A percentile compares a stretch with the other conserved stretches of the same genome.
Conservation (phyloP, 2,329 filamentous ascomycete species). For the Tolypocladium ovalisporum region DNA sequence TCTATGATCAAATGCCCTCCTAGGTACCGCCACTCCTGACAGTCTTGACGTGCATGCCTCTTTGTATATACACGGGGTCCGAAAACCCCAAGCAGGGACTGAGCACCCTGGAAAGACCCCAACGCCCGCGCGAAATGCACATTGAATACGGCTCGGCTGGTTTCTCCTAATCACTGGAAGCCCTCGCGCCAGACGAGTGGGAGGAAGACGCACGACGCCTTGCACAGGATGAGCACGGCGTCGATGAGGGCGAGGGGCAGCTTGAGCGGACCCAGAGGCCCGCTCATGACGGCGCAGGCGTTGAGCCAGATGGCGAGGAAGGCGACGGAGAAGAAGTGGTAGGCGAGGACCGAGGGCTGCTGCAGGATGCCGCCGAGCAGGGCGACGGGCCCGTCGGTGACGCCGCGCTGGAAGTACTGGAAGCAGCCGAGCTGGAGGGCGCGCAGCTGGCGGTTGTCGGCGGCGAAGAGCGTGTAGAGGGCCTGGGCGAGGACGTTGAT, state of each 20-base stretch:
- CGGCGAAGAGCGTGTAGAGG: conserved; percentile 84
- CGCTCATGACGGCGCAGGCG: conserved; percentile 22
- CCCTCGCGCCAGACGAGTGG: conserved; percentile 67
- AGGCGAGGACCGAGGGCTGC: conserved; percentile 66
- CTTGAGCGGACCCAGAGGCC: conserved; percentile 27
- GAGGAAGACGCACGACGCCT: conserved; percentile 70
- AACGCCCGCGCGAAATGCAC: not conserved
- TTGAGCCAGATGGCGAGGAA: conserved; percentile 72
- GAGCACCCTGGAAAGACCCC: not conserved
- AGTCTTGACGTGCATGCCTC: not conserved
- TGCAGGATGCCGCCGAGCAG: conserved; percentile 74
- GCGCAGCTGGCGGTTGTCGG: conserved; percentile 64
- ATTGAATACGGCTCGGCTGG: not conserved
- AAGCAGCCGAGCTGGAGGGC: conserved; percentile 87
- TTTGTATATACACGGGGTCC: not conserved
- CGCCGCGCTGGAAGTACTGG: conserved; percentile 71
- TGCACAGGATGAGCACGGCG: conserved; percentile 63
- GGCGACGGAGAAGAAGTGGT: conserved; percentile 92
- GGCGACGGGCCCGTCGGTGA: conserved; percentile 68
- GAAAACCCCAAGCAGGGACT: not conserved
- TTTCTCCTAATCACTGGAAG: conserved; percentile 16
- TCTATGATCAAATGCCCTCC: not conserved
- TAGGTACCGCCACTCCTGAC: not conserved
- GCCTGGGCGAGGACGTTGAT: conserved; percentile 98
- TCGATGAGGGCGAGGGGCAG: conserved; percentile 52